Evolutionary conservation across 148 eudicot species (phyloP).

Genomic region (Beta vulgaris): DNA sequence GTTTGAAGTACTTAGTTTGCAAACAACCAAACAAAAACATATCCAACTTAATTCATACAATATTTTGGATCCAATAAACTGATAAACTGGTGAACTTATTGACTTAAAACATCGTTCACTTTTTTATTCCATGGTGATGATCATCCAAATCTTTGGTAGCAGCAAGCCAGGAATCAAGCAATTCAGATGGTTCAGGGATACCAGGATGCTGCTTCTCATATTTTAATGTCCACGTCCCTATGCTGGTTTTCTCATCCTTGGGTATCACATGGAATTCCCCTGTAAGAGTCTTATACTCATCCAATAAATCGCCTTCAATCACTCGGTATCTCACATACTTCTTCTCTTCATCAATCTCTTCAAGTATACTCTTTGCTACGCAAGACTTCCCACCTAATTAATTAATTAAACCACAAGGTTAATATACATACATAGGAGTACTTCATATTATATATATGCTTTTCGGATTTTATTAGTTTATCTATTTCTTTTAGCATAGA

Average conservation of each 20-base stretch:
- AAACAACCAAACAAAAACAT: too few species aligned
- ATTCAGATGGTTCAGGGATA: conserved; percentile 22
- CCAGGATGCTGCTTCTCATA: conserved; percentile 19
- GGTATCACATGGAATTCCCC: conserved; percentile 25
- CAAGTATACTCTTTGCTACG: conserved; percentile 18
- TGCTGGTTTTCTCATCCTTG: conserved; percentile 1
- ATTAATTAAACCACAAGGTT: too few species aligned
- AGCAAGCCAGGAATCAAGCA: conserved; percentile 6
- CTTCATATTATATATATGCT: too few species aligned
- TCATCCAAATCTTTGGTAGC: conserved; percentile 21
- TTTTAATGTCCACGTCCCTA: conserved; percentile 11
- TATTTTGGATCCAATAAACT: too few species aligned
- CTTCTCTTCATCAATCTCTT: conserved; percentile 12
- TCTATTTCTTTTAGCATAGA: too few species aligned
- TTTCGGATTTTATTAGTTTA: too few species aligned
- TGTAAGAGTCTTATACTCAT: conserved; percentile 21
- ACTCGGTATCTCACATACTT: background rate
- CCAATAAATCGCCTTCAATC: conserved; percentile 15
- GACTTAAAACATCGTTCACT: too few species aligned
- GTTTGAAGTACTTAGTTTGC: too few species aligned
- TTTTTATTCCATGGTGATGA: conserved; percentile 25
- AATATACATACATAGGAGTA: too few species aligned
- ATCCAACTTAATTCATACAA: too few species aligned
- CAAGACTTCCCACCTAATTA: conserved; percentile 10
- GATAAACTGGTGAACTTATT: too few species aligned